phyloP scores from a whole-genome alignment of 2,329 filamentous ascomycete genomes.

The Lasiodiplodia theobromae region DNA sequence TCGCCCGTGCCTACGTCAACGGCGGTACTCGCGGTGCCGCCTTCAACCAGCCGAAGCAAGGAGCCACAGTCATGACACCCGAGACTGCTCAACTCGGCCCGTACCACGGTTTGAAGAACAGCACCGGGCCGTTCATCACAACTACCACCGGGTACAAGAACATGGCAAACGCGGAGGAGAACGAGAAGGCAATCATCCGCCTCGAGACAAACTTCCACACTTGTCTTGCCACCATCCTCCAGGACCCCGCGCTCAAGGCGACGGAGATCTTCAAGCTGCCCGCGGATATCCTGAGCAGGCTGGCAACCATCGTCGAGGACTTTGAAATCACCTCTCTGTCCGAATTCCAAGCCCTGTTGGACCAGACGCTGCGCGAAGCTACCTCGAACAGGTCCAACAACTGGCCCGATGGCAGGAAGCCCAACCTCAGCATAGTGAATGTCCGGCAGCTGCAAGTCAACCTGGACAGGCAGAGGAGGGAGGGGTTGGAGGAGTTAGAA shows the following conservation, averaged over 20 bases:
- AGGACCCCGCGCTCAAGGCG: background rate
- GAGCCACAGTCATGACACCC: background rate
- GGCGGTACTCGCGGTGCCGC: background rate
- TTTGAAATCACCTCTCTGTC: background rate
- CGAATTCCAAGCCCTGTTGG: background rate
- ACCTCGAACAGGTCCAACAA: too few species aligned
- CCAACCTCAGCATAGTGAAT: too few species aligned
- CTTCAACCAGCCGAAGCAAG: background rate
- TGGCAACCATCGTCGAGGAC: background rate
- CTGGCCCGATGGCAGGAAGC: too few species aligned
- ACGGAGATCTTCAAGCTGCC: background rate
- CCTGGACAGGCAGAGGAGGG: too few species aligned
- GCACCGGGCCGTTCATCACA: background rate
- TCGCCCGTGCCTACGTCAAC: background rate
- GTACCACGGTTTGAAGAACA: background rate
- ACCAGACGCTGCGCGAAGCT: too few species aligned
- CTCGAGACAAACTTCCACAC: background rate
- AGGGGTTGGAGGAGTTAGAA: too few species aligned
- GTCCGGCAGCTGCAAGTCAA: too few species aligned
- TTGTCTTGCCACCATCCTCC: background rate
- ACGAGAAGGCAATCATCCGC: background rate
- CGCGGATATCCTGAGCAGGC: background rate
- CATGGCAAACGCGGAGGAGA: background rate
- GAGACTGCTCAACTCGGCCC: background rate
- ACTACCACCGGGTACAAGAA: background rate